phyloP scores from a whole-genome alignment of 2,329 filamentous ascomycete species.

The Eutypella sp. region DNA sequence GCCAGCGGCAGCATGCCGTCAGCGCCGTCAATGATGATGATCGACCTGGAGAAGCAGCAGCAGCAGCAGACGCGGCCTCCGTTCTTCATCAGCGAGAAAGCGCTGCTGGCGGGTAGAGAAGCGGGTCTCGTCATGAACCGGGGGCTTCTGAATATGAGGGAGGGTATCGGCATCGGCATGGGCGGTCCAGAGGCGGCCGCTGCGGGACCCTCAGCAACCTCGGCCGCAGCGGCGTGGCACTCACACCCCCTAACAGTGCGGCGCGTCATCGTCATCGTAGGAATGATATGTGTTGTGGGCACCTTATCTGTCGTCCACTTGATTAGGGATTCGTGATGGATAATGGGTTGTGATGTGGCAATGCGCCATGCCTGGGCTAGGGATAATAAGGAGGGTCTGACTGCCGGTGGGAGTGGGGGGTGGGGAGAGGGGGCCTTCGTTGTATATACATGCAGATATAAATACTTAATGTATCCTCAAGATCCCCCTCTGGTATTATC shows the following conservation, averaged over 20 bases:
- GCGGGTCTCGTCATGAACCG: neutral
- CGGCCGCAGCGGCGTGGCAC: slow-evolving; percentile 5
- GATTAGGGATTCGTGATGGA: neutral
- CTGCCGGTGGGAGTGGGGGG: no score
- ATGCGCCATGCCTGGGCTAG: no score
- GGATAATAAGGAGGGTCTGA: no score
- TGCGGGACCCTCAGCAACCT: neutral
- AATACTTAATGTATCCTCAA: no score
- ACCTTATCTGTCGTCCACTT: slow-evolving; percentile 11
- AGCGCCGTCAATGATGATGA: slow-evolving; percentile 1
- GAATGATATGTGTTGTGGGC: slow-evolving; percentile 23
- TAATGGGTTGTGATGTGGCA: no score
- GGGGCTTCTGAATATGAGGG: no score
- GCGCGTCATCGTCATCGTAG: slow-evolving; percentile 25
- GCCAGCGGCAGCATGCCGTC: neutral
- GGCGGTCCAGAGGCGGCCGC: neutral
- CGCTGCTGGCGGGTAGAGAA: neutral
- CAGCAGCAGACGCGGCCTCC: no score
- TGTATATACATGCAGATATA: no score
- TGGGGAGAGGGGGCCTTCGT: no score
- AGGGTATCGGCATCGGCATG: neutral
- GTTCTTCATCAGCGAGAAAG: neutral
- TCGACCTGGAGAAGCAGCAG: slow-evolving; percentile 18
- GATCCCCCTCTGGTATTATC: no score
- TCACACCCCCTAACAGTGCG: slow-evolving; percentile 20